Percentiles rank a stretch among this genome's conserved stretches.
Evolutionary conservation across 1,139 yeast genomes (phyloP).

Genomic region (Yamadazyma mexicana): DNA sequence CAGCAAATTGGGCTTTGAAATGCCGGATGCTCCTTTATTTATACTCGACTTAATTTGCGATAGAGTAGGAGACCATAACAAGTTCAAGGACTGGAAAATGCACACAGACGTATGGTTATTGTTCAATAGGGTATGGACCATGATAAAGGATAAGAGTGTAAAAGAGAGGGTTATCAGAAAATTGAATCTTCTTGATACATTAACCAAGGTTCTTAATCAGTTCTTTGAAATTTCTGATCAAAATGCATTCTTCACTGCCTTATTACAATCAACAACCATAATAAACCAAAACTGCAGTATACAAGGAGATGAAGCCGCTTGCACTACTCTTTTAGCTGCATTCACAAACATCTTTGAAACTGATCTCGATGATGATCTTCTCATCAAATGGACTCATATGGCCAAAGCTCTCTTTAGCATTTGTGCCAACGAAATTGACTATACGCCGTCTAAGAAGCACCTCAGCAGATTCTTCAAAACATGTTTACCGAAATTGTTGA

Average conservation of each 20-base stretch:
- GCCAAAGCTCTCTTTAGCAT: slow-evolving; percentile 26
- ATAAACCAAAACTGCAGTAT: slow-evolving; percentile 26
- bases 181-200: slow-evolving; percentile 23
- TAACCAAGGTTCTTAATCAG: slow-evolving; percentile 16
- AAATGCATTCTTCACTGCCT: slow-evolving; percentile 6
- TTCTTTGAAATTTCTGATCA: slow-evolving; percentile 12
- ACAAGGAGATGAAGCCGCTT: slow-evolving; percentile 33
- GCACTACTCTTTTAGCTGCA: slow-evolving; percentile 13
- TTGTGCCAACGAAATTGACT: slow-evolving; percentile 25
- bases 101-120: slow-evolving; percentile 48
- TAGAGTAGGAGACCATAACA: slow-evolving; percentile 52
- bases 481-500: slow-evolving; percentile 12
- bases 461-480: slow-evolving; percentile 26
- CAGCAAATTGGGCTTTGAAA: slow-evolving; percentile 39
- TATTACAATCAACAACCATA: slow-evolving; percentile 20
- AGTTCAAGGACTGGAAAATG: slow-evolving; percentile 41
- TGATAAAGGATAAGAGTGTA: slow-evolving; percentile 15
- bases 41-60: slow-evolving; percentile 68
- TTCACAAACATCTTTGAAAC: slow-evolving; percentile 13
- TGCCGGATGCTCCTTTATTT: slow-evolving; percentile 64
- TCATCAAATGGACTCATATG: slow-evolving; percentile 22
- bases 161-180: slow-evolving; percentile 37
- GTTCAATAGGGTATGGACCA: slow-evolving; percentile 40
- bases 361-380: slow-evolving; percentile 8
- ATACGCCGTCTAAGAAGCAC: slow-evolving; percentile 32